Evolutionary conservation across 1,284 basidiomycete genomes (phyloP).

Genomic region (Hemileia vastatrix): DNA sequence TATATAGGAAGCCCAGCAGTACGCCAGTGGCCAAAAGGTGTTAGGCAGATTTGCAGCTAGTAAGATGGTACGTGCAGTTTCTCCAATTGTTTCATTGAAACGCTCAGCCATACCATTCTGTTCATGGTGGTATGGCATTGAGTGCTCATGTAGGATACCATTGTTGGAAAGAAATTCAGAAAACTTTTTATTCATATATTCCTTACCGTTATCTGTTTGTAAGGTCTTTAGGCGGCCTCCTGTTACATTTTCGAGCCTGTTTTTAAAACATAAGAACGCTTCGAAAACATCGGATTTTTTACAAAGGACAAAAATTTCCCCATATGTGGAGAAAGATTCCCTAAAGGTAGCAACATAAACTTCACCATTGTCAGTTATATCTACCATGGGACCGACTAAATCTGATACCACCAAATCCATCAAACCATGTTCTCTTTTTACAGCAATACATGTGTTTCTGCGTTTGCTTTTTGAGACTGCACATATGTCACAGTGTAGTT

Average conservation of each 20-base stretch:
- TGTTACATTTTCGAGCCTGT: constrained; percentile 30
- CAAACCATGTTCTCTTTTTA: too few relatives aligned
- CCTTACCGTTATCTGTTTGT: constrained; percentile 41
- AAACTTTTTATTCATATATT: constrained; percentile 36
- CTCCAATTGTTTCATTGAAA: constrained; percentile 34
- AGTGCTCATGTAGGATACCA: constrained; percentile 41
- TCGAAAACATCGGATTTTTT: constrained; percentile 2
- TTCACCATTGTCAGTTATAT: too few relatives aligned
- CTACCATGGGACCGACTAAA: too few relatives aligned
- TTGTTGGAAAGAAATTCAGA: constrained; percentile 30
- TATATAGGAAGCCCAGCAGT: too few relatives aligned
- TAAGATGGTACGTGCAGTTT: constrained; percentile 35
- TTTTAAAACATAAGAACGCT: too few relatives aligned
- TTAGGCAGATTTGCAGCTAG: constrained; percentile 33
- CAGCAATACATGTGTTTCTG: too few relatives aligned
- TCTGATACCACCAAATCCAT: too few relatives aligned
- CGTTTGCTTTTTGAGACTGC: too few relatives aligned
- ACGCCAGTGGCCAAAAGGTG: constrained; percentile 44
- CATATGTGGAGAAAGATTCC: constrained; percentile 6
- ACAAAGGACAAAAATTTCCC: not conserved
- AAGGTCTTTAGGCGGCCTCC: constrained; percentile 41
- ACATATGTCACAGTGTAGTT: too few relatives aligned
- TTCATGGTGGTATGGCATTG: constrained; percentile 44
- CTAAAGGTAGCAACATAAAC: too few relatives aligned
- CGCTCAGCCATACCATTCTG: constrained; percentile 43